These are phyloP conservation scores for Pichia sp. DNA, from an alignment of 1,139 yeast genomes.

Conservation along the genomic window DNA sequence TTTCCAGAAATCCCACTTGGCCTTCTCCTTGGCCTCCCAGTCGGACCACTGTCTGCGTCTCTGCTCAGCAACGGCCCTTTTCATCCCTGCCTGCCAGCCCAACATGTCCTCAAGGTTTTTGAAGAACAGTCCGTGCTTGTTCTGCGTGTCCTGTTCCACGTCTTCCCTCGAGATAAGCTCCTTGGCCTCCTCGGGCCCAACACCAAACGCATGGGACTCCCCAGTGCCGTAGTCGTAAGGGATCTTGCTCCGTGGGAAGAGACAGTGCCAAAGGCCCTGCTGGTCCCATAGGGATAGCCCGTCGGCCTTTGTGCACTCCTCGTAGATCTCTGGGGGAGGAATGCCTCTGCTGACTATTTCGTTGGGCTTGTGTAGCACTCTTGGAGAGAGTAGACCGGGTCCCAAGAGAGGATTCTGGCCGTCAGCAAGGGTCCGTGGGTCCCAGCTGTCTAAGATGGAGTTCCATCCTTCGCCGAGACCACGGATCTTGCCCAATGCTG, in stretches of 20 bases:
- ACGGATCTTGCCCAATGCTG: constrained; percentile 23
- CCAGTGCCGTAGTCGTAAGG: constrained; percentile 21
- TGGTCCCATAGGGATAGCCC: constrained; percentile 80
- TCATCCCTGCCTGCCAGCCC: constrained; percentile 63
- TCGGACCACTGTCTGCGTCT: constrained; percentile 24
- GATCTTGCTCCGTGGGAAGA: constrained; percentile 60
- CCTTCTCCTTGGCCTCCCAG: constrained; percentile 24
- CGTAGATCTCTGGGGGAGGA: constrained; percentile 60
- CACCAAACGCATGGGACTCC: constrained; percentile 8
- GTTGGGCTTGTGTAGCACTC: constrained; percentile 24
- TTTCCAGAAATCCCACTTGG: constrained; percentile 35
- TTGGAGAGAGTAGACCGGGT: constrained; percentile 5
- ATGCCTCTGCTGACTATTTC: constrained; percentile 56
- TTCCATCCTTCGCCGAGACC: constrained; percentile 15
- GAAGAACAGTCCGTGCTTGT: constrained; percentile 48
- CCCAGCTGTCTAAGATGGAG: constrained; percentile 10
- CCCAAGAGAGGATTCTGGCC: constrained; percentile 4
- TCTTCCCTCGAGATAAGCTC: constrained; percentile 38
- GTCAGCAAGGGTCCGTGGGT: constrained; percentile 4
- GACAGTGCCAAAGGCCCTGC: constrained; percentile 81
- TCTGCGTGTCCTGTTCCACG: constrained; percentile 36
- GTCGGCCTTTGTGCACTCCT: constrained; percentile 55
- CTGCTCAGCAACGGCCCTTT: constrained; percentile 31
- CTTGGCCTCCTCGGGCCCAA: constrained; percentile 25
- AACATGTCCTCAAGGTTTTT: constrained; percentile 60